Evolutionary conservation across 306 rosid species (phyloP), one percentile per base, ranked within the genome.

Genomic region (Begonia peltatifolia): DNA sequence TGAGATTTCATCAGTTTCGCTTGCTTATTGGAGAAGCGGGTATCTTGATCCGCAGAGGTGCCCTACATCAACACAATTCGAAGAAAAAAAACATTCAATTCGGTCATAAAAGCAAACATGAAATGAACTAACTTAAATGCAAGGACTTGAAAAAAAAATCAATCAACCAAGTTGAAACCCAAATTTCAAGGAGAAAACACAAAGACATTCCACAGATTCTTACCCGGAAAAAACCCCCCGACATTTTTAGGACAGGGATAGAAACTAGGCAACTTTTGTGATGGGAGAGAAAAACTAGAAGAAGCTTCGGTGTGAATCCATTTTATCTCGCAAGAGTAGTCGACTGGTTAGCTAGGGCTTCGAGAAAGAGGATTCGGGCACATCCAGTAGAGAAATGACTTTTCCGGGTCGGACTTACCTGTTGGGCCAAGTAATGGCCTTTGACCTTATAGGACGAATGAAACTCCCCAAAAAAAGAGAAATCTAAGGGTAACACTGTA

Each of bases 141-240:
- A 5, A 58, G 69, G 67, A 74, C 70, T 64, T 53, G 63, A 54
- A 42, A 20, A 42, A 20, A 68, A 51, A 60, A 16, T n/a, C 11
- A 14, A 10, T 52, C 11, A 68, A 68, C 43, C 55, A 25, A 61
- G 54, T 48, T 22, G 9, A 53, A 53, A 68, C 47, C 58, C 16
- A 61, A 10, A 9, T 10, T 6, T 11, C 41, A 49, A 38, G 9
- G 7, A 46, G n/a, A 16, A 22, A 18, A 17, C 38, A 1, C 15
- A 43, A 52, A 63, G 14, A 55, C 35, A 38, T 16, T 12, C 7
- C 16, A 36, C 10, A 13, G 30, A 20, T 52, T 50, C 83, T 71
- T 46, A 92, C 96, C 66, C 99, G 83, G 60, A 92, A 92, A 64
- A 92, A 92, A 30, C 99, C 99, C 50, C 99, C 99, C 18, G 99